Percentiles rank a stretch among this genome's conserved stretches.
Evolutionary conservation across 305 asterid species (phyloP).

Genomic region (Fraxinus baroniana): DNA sequence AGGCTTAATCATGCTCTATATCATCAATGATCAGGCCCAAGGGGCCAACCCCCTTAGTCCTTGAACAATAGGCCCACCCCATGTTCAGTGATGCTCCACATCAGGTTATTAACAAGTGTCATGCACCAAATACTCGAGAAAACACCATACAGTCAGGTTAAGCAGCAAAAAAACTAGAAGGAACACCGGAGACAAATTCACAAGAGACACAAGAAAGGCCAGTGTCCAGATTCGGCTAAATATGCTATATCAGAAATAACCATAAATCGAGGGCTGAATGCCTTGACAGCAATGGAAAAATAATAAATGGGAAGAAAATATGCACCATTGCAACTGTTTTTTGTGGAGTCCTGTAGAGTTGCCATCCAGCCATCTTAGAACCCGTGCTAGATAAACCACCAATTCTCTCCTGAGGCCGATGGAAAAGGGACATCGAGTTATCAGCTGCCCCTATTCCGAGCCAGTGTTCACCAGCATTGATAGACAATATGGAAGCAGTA

Average conservation of each 20-base stretch:
- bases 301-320: conserved; percentile 9
- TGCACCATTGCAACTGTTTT: conserved; percentile 79
- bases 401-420: conserved; percentile 91
- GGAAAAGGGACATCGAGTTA: conserved; percentile 94
- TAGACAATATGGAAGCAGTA: conserved; percentile 67
- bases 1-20: neutral
- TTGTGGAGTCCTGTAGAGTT: conserved; percentile 88
- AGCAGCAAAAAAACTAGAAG: neutral
- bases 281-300: conserved; percentile 7
- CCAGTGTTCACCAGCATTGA: conserved; percentile 92
- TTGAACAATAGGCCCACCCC: neutral
- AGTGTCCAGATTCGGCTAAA: neutral
- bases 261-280: conserved; percentile 16
- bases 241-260: conserved; percentile 13
- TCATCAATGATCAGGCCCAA: neutral
- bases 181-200: neutral
- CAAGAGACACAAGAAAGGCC: neutral
- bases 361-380: conserved; percentile 92
- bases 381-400: conserved; percentile 71
- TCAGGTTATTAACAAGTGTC: neutral
- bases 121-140: neutral
- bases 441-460: conserved; percentile 96
- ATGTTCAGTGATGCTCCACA: neutral
- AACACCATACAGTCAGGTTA: neutral
- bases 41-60: neutral